Conservation (phyloP, 306 rosid genomes). For the Alnus rubra region DNA sequence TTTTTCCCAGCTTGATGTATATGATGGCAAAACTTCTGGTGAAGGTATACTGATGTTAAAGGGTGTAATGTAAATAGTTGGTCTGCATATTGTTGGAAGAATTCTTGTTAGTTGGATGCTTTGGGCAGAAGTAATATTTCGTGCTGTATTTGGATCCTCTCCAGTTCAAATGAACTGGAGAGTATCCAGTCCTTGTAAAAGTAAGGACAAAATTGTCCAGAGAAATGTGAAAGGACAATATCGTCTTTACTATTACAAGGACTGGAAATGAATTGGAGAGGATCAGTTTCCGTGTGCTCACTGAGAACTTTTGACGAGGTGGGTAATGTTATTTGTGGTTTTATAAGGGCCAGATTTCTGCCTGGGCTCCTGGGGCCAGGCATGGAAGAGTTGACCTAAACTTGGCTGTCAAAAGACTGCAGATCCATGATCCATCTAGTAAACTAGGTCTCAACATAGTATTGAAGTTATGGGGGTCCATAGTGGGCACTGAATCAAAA, state of each 20-base stretch:
- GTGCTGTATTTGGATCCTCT: too few species aligned
- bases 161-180: too few species aligned
- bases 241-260: too few species aligned
- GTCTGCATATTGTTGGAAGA: neutral
- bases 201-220: too few species aligned
- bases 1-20: conserved; percentile 69
- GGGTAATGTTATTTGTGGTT: neutral
- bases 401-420: neutral
- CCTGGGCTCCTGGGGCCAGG: neutral
- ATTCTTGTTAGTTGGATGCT: neutral
- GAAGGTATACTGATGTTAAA: conserved; percentile 61
- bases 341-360: neutral
- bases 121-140: neutral
- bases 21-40: conserved; percentile 74
- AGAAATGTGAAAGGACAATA: too few species aligned
- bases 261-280: too few species aligned
- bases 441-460: neutral
- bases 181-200: too few species aligned
- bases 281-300: neutral
- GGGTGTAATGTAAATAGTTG: conserved; percentile 12
- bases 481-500: conserved; percentile 19
- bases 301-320: neutral
- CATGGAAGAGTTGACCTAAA: neutral
- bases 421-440: neutral
- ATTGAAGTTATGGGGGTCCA: conserved; percentile 1